Evolutionary conservation across 2,329 filamentous ascomycete genomes (phyloP).

Genomic region (Xylariaceae sp.): DNA sequence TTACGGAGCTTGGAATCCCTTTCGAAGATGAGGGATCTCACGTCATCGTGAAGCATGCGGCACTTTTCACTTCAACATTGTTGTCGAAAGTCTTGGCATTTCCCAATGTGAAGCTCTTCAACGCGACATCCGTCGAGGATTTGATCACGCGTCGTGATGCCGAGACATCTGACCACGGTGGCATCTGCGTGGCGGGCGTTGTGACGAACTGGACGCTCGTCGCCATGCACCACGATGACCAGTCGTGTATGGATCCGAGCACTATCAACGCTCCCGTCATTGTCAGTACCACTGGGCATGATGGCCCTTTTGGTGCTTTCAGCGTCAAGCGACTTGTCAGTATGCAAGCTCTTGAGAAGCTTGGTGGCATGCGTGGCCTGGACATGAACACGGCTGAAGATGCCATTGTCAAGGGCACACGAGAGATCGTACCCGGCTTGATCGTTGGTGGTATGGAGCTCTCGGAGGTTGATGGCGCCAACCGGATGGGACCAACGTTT

Average conservation of each 20-base stretch:
- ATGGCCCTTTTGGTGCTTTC: constrained; percentile 88
- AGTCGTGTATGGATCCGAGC: constrained; percentile 96
- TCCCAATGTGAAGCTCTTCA: constrained; percentile 95
- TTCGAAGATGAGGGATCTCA: constrained; percentile 87
- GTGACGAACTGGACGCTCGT: constrained; percentile 97
- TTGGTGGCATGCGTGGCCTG: constrained; percentile 87
- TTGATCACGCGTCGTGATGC: constrained; percentile 72
- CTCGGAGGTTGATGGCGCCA: constrained; percentile 83
- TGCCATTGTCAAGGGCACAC: constrained; percentile 86
- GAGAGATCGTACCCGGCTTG: constrained; percentile 81
- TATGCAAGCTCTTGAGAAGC: constrained; percentile 77
- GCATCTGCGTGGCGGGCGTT: constrained; percentile 75
- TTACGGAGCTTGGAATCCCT: constrained; percentile 74
- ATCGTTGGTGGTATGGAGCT: constrained; percentile 96
- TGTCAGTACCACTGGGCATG: constrained; percentile 87
- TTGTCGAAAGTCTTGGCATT: constrained; percentile 78
- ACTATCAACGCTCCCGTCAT: constrained; percentile 90
- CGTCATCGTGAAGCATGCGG: constrained; percentile 91
- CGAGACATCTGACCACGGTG: constrained; percentile 32
- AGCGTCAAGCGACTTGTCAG: constrained; percentile 84
- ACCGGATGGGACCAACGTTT: constrained; percentile 68
- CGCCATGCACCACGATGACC: constrained; percentile 80
- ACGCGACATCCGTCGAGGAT: constrained; percentile 88
- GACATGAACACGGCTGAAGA: constrained; percentile 93
- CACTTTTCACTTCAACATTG: constrained; percentile 85